Evolutionary conservation across 176 grass and related monocot species (phyloP).

Genomic region (Aegilops longissima): DNA sequence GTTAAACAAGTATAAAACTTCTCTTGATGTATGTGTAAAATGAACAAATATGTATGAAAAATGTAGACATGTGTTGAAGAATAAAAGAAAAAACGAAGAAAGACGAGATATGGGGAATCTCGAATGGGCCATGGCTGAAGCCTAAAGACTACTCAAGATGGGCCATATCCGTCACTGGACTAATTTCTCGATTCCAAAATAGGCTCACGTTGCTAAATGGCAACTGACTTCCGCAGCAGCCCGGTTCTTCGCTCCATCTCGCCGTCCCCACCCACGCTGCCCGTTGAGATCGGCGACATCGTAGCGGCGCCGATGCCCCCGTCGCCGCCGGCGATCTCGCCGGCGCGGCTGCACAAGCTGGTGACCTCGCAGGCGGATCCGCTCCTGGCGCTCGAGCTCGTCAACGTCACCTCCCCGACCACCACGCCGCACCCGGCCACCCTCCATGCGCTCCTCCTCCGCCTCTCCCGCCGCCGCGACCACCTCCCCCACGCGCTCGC

Average conservation of each 20-base stretch:
- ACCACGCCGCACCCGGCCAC: conserved; percentile 36
- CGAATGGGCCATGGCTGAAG: too few species aligned
- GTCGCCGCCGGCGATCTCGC: conserved; percentile 42
- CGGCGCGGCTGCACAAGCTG: conserved; percentile 79
- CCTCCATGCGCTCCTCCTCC: conserved; percentile 43
- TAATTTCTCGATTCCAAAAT: too few species aligned
- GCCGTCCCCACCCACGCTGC: neutral
- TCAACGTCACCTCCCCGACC: conserved; percentile 46
- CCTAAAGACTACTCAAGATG: too few species aligned
- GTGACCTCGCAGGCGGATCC: conserved; percentile 60
- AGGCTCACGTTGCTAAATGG: neutral
- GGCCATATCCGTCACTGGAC: too few species aligned
- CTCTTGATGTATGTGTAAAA: too few species aligned
- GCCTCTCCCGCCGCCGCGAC: conserved; percentile 47
- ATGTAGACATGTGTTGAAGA: too few species aligned
- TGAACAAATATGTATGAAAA: too few species aligned
- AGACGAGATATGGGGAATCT: too few species aligned
- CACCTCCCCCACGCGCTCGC: conserved; percentile 58
- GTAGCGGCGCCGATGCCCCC: neutral
- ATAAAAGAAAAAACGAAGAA: too few species aligned
- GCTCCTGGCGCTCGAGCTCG: conserved; percentile 70
- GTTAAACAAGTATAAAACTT: too few species aligned
- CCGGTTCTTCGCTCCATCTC: neutral
- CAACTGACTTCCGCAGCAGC: neutral
- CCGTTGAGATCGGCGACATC: neutral